These are phyloP conservation scores for Phialophora expanda DNA, from an alignment of 2,329 filamentous ascomycete genomes.

Conservation along the genomic window DNA sequence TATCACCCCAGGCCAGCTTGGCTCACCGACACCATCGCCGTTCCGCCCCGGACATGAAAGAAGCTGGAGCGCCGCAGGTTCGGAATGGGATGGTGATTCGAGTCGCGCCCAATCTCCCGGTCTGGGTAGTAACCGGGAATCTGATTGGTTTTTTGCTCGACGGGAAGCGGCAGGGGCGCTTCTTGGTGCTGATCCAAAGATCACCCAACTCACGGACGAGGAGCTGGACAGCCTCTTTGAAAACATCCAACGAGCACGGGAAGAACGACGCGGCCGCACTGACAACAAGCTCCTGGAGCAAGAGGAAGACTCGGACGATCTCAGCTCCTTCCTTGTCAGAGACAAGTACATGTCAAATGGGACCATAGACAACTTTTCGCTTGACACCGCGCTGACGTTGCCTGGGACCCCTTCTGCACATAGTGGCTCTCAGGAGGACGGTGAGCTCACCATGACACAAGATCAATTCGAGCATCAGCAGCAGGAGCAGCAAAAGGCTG, in stretches of 20 bases:
- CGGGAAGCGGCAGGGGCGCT: slow-evolving; percentile 92
- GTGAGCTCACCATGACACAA: slow-evolving; percentile 66
- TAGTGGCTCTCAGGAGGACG: slow-evolving; percentile 56
- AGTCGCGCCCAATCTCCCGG: slow-evolving; percentile 81
- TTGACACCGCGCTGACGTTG: slow-evolving; percentile 92
- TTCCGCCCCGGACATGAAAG: slow-evolving; percentile 73
- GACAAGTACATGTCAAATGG: slow-evolving; percentile 97
- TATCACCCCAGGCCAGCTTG: slow-evolving; percentile 67
- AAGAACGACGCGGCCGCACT: slow-evolving; percentile 73
- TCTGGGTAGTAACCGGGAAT: slow-evolving; percentile 71
- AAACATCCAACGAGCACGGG: slow-evolving; percentile 86
- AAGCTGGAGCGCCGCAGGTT: slow-evolving; percentile 76
- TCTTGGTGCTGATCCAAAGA: slow-evolving; percentile 87
- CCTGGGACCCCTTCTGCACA: slow-evolving; percentile 82
- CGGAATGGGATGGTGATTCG: slow-evolving; percentile 73
- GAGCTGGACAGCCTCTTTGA: slow-evolving; percentile 93
- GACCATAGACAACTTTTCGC: slow-evolving; percentile 92
- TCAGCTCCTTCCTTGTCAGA: slow-evolving; percentile 81
- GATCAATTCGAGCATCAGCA: slow-evolving; percentile 85
- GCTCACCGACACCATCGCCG: slow-evolving; percentile 63
- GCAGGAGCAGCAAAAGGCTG: slow-evolving; percentile 80
- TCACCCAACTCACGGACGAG: slow-evolving; percentile 87
- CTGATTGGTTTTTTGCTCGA: slow-evolving; percentile 92
- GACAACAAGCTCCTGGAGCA: slow-evolving; percentile 59
- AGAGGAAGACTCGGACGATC: slow-evolving; percentile 88